Evolutionary conservation across 306 rosid species (phyloP).

Genomic region (Cucumis sativus): DNA sequence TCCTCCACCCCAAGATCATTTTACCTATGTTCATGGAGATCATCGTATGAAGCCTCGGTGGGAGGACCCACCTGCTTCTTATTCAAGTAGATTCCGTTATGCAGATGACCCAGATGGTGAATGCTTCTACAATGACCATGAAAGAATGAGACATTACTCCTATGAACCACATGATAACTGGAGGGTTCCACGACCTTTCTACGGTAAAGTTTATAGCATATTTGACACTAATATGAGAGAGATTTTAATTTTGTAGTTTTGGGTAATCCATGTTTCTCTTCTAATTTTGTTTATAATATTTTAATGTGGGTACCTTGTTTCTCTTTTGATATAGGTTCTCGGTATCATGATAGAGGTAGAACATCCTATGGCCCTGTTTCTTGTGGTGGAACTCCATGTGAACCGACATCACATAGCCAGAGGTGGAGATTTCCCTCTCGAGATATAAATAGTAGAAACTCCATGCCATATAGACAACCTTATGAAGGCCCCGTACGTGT

Average conservation of each 20-base stretch:
- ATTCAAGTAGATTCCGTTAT: slow-evolving; percentile 48
- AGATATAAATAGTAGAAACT: slow-evolving; percentile 47
- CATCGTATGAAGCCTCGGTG: slow-evolving; percentile 44
- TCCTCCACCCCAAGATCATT: slow-evolving; percentile 62
- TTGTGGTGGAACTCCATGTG: slow-evolving; percentile 62
- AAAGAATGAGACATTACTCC: slow-evolving; percentile 62
- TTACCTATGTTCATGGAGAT: slow-evolving; percentile 59
- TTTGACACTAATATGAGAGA: neutral
- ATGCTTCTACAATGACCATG: slow-evolving; percentile 57
- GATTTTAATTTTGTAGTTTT: neutral
- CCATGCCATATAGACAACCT: slow-evolving; percentile 63
- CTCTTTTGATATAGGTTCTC: slow-evolving; percentile 37
- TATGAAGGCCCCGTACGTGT: slow-evolving; percentile 68
- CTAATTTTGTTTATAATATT: neutral
- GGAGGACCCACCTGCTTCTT: slow-evolving; percentile 51
- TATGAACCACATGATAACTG: slow-evolving; percentile 57
- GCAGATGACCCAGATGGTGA: slow-evolving; percentile 59
- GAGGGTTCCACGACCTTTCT: slow-evolving; percentile 46
- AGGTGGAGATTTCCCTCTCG: slow-evolving; percentile 77
- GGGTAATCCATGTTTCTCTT: neutral
- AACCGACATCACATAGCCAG: slow-evolving; percentile 43
- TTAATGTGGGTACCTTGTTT: slow-evolving; percentile 8
- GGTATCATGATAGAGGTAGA: slow-evolving; percentile 44
- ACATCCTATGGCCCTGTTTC: slow-evolving; percentile 30
- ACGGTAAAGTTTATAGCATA: slow-evolving; percentile 34